These are phyloP conservation scores for Fusarium xylarioides DNA, from an alignment of 2,329 filamentous ascomycete species.

Conservation along the genomic window DNA sequence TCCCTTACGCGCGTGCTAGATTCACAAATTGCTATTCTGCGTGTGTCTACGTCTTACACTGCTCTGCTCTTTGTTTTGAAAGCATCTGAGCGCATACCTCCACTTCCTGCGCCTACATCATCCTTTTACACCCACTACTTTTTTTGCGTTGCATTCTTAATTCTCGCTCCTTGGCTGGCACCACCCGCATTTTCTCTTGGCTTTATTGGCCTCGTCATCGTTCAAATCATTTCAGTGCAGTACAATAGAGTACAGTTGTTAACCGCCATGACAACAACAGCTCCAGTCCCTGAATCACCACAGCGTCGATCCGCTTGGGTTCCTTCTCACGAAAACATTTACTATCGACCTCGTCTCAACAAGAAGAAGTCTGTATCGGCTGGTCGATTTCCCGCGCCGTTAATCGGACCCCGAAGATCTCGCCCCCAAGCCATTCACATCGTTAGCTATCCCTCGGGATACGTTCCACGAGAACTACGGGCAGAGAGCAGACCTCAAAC, in stretches of 20 bases:
- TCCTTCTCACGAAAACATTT: slow-evolving; percentile 41
- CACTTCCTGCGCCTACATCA: not conserved
- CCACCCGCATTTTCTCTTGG: slow-evolving; percentile 28
- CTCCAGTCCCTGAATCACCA: slow-evolving; percentile 21
- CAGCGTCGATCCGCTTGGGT: slow-evolving; percentile 40
- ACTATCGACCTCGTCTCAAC: slow-evolving; percentile 39
- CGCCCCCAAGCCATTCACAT: slow-evolving; percentile 55
- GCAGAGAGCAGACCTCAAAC: slow-evolving; percentile 29
- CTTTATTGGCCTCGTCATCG: slow-evolving; percentile 37
- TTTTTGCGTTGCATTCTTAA: slow-evolving; percentile 18
- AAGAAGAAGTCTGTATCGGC: slow-evolving; percentile 36
- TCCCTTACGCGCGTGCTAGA: slow-evolving; percentile 11
- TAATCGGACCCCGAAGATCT: slow-evolving; percentile 52
- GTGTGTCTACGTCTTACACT: not conserved
- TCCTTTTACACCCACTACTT: slow-evolving; percentile 13
- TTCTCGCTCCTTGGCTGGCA: slow-evolving; percentile 34
- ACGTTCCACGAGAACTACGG: slow-evolving; percentile 57
- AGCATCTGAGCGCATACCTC: slow-evolving; percentile 6
- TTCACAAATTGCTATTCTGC: not conserved
- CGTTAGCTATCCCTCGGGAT: slow-evolving; percentile 53
- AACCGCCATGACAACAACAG: slow-evolving; percentile 38
- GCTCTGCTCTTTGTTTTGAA: slow-evolving; percentile 24
- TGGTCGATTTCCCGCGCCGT: slow-evolving; percentile 47
- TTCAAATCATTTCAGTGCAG: not conserved
- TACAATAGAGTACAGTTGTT: slow-evolving; percentile 27